Evolutionary conservation across 768 basidiomycete species (phyloP), one percentile per base, ranked within the genome.

Genomic region (Naganishia antarctica): DNA sequence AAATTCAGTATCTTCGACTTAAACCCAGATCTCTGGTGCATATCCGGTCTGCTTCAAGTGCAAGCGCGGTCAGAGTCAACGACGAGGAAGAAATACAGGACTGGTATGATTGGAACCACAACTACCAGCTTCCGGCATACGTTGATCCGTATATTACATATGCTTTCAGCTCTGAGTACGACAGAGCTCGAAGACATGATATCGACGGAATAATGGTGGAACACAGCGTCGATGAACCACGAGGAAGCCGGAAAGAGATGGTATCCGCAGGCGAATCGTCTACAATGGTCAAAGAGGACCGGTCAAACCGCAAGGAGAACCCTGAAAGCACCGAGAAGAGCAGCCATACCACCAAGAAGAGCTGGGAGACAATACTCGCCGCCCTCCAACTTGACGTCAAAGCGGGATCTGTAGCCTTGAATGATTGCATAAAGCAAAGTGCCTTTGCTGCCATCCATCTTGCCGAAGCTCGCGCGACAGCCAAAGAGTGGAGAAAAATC

Each of bases 41-140:
- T 7, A 25, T n/a, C 12, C 53, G 53, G 23, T 26, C 53, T 18
- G 53, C 53, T 12, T 57, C 53, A 3, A 57, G 11, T 18, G 53
- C 53, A 2, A 57, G 53, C 18, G 53, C 53, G 21, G 34, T 41
- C 21, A 57, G 53, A 26, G n/a, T 57, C 18, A 41, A 34, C 26
- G 53, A 57, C n/a, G 53, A 57, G 34, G 53, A 57, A 40, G 53
- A 57, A 21, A 57, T 21, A 21, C 37, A 57, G 21, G 53, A 57
- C 53, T 57, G 53, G 53, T 57, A 57, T 40, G 53, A 57, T 37
- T 57, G 53, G 53, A 57, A 57, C 53, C 53, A 57, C 53, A 57
- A 57, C 53, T 57, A 57, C 26, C 53, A 57, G 34, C 53, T 57
- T 40, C 53, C 53, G 53, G 23, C 53, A 25, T 57, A 57, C 53